Base-by-base conservation (phyloP, 2,329 filamentous ascomycete genomes). In the Septoria linicola region DNA sequence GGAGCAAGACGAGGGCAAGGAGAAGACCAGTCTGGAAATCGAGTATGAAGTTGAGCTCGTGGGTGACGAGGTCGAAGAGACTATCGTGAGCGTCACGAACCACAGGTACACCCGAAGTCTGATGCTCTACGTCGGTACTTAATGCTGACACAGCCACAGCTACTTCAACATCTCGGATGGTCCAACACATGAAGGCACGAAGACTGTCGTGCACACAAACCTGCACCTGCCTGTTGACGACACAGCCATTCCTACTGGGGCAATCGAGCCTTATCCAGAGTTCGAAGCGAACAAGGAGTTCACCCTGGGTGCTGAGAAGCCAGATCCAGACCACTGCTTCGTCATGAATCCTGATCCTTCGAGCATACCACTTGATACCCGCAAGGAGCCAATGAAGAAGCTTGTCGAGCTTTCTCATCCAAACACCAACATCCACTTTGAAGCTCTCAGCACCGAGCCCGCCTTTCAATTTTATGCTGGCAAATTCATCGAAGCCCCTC, bases 391-490 rank as follows among this genome's bases (percentile, higher is more conserved):
- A 1, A 76, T 96, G 32, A 78, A 76, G 51, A 82, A 80, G 53
- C 81, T 92, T 39, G 81, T 88, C 39, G 75, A 80, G 19, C 87
- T 93, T 52, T 80, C 80, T 69, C 89, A 96, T 69, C 82, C 89
- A 4, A 76, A 76, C 42, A 86, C 84, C 21, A 82, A 83, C 57
- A 78, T 96, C 59, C 86, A 95, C 68, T 82, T 97, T 42, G 88
- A 96, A 70, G 86, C 96, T 4, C 76, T 83, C 64, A 93, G 88
- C 75, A 97, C 92, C 0, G 92, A 97, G 76, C 93, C 93, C 0
- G 88, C 89, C 0, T 97, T 96, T 77, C 92, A 97, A 71, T 95
- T 96, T 74, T 97, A 97, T 73, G 95, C 90, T 0, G 93, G 92
- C 59, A 85, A 88, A 66, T 85, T 84, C 66, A 90, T 95, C 59